A percentile compares a stretch with the other conserved stretches of the same genome.
Evolutionary conservation across 2,329 filamentous ascomycete genomes (phyloP).

Genomic region (Scleromitrula shiraiana): DNA sequence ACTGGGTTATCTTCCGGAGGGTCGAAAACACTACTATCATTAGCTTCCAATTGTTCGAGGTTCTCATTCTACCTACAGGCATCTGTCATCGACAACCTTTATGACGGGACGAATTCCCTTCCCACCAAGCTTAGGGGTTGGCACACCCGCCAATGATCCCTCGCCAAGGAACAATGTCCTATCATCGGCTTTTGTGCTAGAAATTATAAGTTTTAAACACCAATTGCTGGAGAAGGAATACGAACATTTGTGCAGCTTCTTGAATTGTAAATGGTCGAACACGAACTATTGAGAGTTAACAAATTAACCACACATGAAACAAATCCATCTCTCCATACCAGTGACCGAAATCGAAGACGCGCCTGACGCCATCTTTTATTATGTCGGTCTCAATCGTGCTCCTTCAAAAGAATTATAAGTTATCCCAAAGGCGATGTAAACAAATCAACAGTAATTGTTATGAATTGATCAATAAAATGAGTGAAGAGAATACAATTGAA

Average conservation of each 20-base stretch:
- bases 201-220: constrained; percentile 14
- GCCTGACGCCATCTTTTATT: constrained; percentile 16
- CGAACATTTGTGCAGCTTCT: constrained; percentile 85
- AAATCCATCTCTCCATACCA: constrained; percentile 18
- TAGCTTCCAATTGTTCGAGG: background rate
- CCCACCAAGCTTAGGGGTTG: constrained; percentile 74
- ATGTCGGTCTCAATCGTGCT: background rate
- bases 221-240: constrained; percentile 1
- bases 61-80: constrained; percentile 51
- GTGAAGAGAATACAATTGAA: too few relatives aligned
- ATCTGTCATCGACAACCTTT: constrained; percentile 93
- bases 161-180: constrained; percentile 91
- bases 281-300: constrained; percentile 42
- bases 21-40: constrained; percentile 71
- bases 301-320: background rate
- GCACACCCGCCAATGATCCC: constrained; percentile 81
- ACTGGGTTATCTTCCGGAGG: constrained; percentile 92
- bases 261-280: constrained; percentile 72
- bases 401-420: background rate
- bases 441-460: too few relatives aligned
- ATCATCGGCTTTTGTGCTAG: constrained; percentile 57
- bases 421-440: background rate
- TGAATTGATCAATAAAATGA: too few relatives aligned
- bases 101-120: constrained; percentile 87
- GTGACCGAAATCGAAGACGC: constrained; percentile 32